Evolutionary conservation across 805 yeast genomes (phyloP), one percentile per base, ranked within the genome.

Genomic region (Limtongia smithiae): DNA sequence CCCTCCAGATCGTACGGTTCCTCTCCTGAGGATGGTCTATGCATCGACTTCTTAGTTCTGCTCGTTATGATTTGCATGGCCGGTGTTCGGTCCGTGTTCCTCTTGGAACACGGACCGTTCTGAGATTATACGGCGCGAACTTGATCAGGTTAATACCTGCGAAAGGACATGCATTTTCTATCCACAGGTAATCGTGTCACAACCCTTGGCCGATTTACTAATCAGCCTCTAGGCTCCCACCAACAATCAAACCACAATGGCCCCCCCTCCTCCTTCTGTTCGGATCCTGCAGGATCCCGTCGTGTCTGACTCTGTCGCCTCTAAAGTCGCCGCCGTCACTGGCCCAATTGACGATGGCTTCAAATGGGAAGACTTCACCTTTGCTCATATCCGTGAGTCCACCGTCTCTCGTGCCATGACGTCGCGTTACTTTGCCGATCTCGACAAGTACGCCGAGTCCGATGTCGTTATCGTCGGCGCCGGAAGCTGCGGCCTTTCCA

Each of bases 401-500:
- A 80, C 85, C 1, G 90, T 84, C 30, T 81, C 89, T 7, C 76
- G 90, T 54, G 91, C 90, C 30, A 83, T 83, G 90, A 83, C 89
- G 37, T 72, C 71, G 51, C 77, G 90, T 57, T 83, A 83, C 69
- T 83, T 82, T 64, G 75, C 77, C 32, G 90, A 83, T 63, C 67
- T 83, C 62, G 85, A 83, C 71, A 81, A 79, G 65, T 82, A 78
- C 65, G 82, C 89, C 20, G 89, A 83, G 60, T 76, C 84, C 11
- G 91, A 83, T 61, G 76, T 83, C 40, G 84, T 83, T 37, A 80
- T 83, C 60, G 77, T 83, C 51, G 91, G 91, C 50, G 89, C 88
- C 24, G 89, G 90, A 34, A 81, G 86, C 22, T 80, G 86, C 37
- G 90, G 90, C 37, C 71, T 83, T 51, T 77, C 84, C 46, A 85